These are phyloP conservation scores for Hirschioporus abietinus DNA, from an alignment of 768 basidiomycete species.

Conservation along the genomic window DNA sequence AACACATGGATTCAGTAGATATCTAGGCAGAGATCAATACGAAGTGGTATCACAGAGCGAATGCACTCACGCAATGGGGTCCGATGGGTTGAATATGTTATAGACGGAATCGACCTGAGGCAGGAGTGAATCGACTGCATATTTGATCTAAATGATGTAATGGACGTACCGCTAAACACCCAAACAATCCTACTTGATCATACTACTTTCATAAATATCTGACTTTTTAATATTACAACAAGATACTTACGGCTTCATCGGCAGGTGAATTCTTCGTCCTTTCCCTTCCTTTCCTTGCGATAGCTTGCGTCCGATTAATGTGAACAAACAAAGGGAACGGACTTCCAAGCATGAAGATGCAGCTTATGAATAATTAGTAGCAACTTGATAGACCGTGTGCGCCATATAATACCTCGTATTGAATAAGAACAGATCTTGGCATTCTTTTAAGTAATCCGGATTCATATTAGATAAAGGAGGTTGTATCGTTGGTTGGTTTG, in stretches of 20 bases:
- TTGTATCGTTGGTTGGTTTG: constrained; percentile 35
- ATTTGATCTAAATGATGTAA: neutral
- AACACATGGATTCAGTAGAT: constrained; percentile 37
- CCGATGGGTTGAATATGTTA: constrained; percentile 36
- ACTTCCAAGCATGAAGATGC: constrained; percentile 34
- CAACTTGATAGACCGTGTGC: neutral
- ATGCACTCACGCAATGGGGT: constrained; percentile 29
- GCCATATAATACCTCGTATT: constrained; percentile 17
- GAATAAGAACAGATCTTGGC: constrained; percentile 28
- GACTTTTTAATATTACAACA: neutral
- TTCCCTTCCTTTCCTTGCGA: constrained; percentile 35
- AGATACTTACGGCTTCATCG: constrained; percentile 33
- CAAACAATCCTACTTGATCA: constrained; percentile 35
- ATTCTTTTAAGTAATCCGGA: constrained; percentile 24
- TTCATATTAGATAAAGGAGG: constrained; percentile 28
- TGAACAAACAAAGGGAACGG: constrained; percentile 39
- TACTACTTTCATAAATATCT: constrained; percentile 18
- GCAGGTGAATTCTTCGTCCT: constrained; percentile 33
- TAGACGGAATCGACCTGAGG: constrained; percentile 31
- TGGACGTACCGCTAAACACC: constrained; percentile 28
- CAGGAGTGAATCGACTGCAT: neutral
- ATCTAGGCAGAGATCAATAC: constrained; percentile 17
- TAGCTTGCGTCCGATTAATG: constrained; percentile 35
- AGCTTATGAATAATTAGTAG: constrained; percentile 10
- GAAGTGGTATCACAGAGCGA: neutral